Conservation (phyloP, 768 basidiomycete genomes). For the Tricholoma sp. region DNA sequence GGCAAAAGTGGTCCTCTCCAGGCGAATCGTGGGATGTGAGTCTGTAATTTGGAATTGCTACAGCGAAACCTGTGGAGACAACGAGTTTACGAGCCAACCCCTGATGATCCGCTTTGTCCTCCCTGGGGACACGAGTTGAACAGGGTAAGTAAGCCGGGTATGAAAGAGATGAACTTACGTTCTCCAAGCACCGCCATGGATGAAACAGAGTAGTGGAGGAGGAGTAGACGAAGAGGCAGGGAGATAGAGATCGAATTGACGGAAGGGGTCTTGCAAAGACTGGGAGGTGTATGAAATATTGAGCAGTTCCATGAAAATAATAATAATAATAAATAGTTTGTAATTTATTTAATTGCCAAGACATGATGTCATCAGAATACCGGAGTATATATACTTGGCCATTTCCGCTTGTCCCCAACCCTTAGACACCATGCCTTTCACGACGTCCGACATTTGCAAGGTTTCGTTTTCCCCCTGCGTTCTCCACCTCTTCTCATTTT, state of each 20-base stretch:
- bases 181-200: slow-evolving; percentile 86
- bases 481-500: background rate
- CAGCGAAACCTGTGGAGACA: slow-evolving; percentile 43
- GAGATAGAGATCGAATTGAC: slow-evolving; percentile 54
- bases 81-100: slow-evolving; percentile 51
- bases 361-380: slow-evolving; percentile 11
- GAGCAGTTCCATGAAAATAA: slow-evolving; percentile 20
- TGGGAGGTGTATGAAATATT: slow-evolving; percentile 34
- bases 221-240: slow-evolving; percentile 12
- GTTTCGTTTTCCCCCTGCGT: slow-evolving; percentile 39
- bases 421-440: slow-evolving; percentile 54
- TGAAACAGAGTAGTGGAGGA: slow-evolving; percentile 49
- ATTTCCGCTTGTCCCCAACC: background rate
- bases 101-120: slow-evolving; percentile 64
- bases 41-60: slow-evolving; percentile 76
- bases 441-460: slow-evolving; percentile 74
- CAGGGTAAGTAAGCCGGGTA: background rate
- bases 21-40: slow-evolving; percentile 47
- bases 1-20: slow-evolving; percentile 37
- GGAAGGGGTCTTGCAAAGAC: slow-evolving; percentile 23
- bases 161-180: slow-evolving; percentile 39
- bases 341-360: background rate
- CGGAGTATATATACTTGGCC: background rate
- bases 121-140: slow-evolving; percentile 35
- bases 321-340: background rate